Base-by-base conservation (phyloP, 805 yeast genomes). In the Yamadazyma sp. region DNA sequence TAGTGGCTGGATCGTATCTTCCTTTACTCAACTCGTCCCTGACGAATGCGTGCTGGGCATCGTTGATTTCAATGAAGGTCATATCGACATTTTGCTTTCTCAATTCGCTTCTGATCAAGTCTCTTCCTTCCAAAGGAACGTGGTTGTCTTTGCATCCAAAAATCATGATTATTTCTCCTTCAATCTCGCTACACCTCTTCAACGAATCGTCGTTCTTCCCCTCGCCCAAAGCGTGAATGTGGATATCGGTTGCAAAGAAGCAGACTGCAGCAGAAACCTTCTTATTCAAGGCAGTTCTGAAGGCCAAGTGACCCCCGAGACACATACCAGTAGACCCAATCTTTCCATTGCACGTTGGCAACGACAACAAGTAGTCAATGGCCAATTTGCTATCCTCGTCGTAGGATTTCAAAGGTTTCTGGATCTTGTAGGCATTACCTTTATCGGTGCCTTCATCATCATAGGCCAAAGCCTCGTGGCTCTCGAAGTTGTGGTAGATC, bases 241-340 rank as follows among this genome's bases (percentile, higher is more conserved):
- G 93, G 53, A 85, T 80, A 52, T 84, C 93, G 5, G 95, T 84
- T 10, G 88, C 85, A 63, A 84, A 84, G 62, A 83, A 84, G 44
- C 89, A 78, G 13, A 83, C 84, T 8, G 82, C 73, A 12, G 90
- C 87, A 9, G 66, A 63, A 30, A 84, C 77, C 40, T 87, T 62
- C 24, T 71, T 65, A 52, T 84, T 87, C 47, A 83, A 66, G 2
- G 82, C 79, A 2, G 80, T 71, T 47, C 95, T 68, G 62, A 73
- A 82, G 1, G 93, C 91, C 50, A 84, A 64, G 55, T 84, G 93
- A 1, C 93, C 95, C 14, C 93, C 93, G 24, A 84, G 73, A 57
- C 95, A 85, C 93, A 85, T 85, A 13, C 93, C 95, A 3, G 91
- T 83, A 30, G 89, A 82, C 24, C 93, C 93, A 48, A 83, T 75